Conservation (phyloP, 2,329 filamentous ascomycete genomes). For the Fusarium humuli region DNA sequence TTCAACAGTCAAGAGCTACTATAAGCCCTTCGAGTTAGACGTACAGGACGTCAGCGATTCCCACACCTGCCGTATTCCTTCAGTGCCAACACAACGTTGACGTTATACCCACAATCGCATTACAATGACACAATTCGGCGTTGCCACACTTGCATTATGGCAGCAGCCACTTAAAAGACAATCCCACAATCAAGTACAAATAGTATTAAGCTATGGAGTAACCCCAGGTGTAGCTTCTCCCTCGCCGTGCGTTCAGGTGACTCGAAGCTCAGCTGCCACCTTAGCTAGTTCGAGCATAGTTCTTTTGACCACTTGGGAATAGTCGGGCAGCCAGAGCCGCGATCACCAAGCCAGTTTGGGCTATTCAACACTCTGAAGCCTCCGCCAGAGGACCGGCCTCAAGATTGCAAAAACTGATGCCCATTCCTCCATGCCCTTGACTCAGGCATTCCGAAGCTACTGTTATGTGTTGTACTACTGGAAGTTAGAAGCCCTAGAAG, state of each 20-base stretch:
- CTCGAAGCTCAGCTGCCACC: slow-evolving; percentile 31
- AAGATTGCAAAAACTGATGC: slow-evolving; percentile 12
- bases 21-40: background rate
- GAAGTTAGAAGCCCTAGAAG: background rate
- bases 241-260: slow-evolving; percentile 32
- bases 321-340: slow-evolving; percentile 30
- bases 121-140: slow-evolving; percentile 20
- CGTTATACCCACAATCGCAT: slow-evolving; percentile 21
- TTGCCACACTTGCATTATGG: slow-evolving; percentile 16
- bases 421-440: slow-evolving; percentile 38
- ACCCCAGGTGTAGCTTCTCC: slow-evolving; percentile 32
- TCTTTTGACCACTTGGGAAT: slow-evolving; percentile 20
- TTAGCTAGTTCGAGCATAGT: slow-evolving; percentile 29
- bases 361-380: slow-evolving; percentile 22
- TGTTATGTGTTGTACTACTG: background rate
- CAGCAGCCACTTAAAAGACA: slow-evolving; percentile 24
- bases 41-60: background rate
- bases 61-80: background rate
- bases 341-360: slow-evolving; percentile 30
- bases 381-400: slow-evolving; percentile 12
- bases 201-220: slow-evolving; percentile 1
- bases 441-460: slow-evolving; percentile 30
- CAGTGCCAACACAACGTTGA: slow-evolving; percentile 6
- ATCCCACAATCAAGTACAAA: slow-evolving; percentile 10
- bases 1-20: background rate